A percentile compares a stretch with the other conserved stretches of the same genome.
These are phyloP conservation scores for Fusarium sp. DNA, from an alignment of 2,329 filamentous ascomycete species.

Conservation along the genomic window DNA sequence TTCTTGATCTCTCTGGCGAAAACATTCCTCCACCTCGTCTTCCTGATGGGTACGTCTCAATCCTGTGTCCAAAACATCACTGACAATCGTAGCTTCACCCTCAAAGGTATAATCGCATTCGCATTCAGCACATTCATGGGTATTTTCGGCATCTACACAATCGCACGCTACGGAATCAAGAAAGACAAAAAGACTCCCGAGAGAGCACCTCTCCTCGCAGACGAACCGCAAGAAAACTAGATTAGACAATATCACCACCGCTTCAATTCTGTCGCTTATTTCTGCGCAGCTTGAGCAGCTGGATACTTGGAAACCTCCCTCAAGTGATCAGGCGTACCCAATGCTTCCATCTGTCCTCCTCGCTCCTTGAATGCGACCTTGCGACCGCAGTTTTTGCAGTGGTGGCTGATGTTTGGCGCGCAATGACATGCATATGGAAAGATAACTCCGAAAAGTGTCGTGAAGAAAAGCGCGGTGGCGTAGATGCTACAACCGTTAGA, in stretches of 20 bases:
- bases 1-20: constrained; percentile 72
- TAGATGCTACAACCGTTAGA: constrained; percentile 14
- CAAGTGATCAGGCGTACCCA: constrained; percentile 44
- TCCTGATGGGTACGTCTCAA: constrained; percentile 66
- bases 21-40: constrained; percentile 65
- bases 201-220: constrained; percentile 39
- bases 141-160: constrained; percentile 73
- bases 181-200: constrained; percentile 32
- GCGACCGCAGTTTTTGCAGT: constrained; percentile 42
- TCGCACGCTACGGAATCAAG: constrained; percentile 71
- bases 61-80: neutral
- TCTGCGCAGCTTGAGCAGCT: constrained; percentile 12
- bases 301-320: constrained; percentile 40
- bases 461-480: constrained; percentile 37
- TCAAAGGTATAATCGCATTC: constrained; percentile 77
- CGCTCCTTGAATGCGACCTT: constrained; percentile 37
- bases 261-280: neutral
- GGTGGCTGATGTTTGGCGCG: constrained; percentile 38
- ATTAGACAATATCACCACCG: constrained; percentile 15
- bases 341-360: constrained; percentile 27
- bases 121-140: constrained; percentile 78
- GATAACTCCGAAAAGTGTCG: constrained; percentile 38
- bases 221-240: constrained; percentile 1
- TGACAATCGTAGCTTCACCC: constrained; percentile 65
- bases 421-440: constrained; percentile 41